phyloP scores from a whole-genome alignment of 1,139 yeast genomes.

The Debaryomyces sp. region DNA sequence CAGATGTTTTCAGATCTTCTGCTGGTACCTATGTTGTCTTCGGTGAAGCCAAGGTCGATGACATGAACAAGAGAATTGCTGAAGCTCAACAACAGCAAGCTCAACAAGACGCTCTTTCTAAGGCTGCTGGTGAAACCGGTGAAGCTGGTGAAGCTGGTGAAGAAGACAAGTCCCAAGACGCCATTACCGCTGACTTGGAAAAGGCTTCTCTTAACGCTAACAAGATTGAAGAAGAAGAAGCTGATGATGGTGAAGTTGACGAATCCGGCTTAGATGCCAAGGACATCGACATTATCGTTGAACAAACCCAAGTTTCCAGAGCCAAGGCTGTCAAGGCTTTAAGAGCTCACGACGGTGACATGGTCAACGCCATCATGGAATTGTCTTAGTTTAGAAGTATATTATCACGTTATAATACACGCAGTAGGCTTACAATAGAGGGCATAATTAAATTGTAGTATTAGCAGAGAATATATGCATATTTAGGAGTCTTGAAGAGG shows the following conservation, averaged over 20 bases:
- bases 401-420: neutral
- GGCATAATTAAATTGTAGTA: neutral
- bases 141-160: constrained; percentile 16
- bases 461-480: neutral
- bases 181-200: constrained; percentile 90
- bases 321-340: constrained; percentile 90
- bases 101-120: constrained; percentile 66
- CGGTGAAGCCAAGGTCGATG: constrained; percentile 97
- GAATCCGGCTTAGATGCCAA: constrained; percentile 78
- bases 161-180: constrained; percentile 63
- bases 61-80: constrained; percentile 77
- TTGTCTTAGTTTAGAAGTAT: constrained; percentile 48
- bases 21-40: constrained; percentile 96
- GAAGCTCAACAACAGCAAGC: constrained; percentile 54
- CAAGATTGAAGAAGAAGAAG: constrained; percentile 46
- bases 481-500: neutral
- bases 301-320: constrained; percentile 88
- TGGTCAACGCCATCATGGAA: constrained; percentile 95
- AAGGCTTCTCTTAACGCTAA: constrained; percentile 65
- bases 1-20: constrained; percentile 93
- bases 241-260: constrained; percentile 71
- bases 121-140: constrained; percentile 47
- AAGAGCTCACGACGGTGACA: constrained; percentile 86
- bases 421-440: neutral
- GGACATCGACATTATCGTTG: constrained; percentile 81